phyloP scores from a whole-genome alignment of 78 protist genomes.

The Creolimax fragrantissima region DNA sequence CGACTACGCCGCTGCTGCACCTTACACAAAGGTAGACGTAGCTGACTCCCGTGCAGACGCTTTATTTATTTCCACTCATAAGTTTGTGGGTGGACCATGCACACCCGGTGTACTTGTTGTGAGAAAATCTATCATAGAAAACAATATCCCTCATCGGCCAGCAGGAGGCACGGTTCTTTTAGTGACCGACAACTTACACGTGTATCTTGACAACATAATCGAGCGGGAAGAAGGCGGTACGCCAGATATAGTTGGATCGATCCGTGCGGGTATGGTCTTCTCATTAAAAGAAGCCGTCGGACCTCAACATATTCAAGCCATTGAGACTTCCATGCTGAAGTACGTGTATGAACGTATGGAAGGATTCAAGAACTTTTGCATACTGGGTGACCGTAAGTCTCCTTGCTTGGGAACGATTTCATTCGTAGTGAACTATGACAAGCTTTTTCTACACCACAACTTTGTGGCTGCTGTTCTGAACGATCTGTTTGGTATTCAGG shows the following conservation, averaged over 20 bases:
- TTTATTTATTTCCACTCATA: constrained; percentile 75
- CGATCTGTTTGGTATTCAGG: constrained; percentile 90
- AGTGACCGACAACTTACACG: constrained; percentile 52
- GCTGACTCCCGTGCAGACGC: constrained; percentile 53
- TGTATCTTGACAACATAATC: constrained; percentile 45
- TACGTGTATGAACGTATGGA: background rate
- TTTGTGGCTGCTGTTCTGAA: constrained; percentile 72
- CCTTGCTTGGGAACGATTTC: background rate
- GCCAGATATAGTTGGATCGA: constrained; percentile 72
- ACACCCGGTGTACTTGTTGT: constrained; percentile 73
- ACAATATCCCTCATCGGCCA: background rate
- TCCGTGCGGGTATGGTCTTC: constrained; percentile 68
- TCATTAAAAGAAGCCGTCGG: constrained; percentile 16
- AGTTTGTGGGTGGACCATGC: constrained; percentile 79
- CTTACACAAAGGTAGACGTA: constrained; percentile 64
- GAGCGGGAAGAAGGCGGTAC: constrained; percentile 87
- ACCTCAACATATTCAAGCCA: background rate
- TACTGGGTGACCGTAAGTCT: background rate
- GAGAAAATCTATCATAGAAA: constrained; percentile 34
- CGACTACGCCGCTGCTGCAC: constrained; percentile 84
- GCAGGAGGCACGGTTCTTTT: constrained; percentile 84
- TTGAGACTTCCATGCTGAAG: background rate
- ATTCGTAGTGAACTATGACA: background rate
- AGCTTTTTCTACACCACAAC: constrained; percentile 63
- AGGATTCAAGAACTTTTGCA: background rate